Evolutionary conservation across 1,284 basidiomycete genomes (phyloP).

Genomic region (Athelia psychrophila): DNA sequence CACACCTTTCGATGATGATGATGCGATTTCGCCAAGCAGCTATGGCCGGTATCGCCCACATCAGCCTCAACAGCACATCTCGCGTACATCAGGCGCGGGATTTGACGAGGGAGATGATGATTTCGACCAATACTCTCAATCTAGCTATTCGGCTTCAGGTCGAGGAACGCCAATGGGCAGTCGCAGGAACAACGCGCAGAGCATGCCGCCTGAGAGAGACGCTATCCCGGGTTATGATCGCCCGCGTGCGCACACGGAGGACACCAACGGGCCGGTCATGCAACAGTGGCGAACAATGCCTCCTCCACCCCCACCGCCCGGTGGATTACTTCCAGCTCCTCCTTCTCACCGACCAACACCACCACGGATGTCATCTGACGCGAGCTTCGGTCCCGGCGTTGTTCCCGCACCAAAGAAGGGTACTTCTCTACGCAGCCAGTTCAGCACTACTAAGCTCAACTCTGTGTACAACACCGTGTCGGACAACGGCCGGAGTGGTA

Average conservation of each 20-base stretch:
- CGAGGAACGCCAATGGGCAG: constrained; percentile 65
- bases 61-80: not conserved
- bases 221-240: constrained; percentile 44
- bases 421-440: constrained; percentile 63
- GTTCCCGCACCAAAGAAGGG: constrained; percentile 39
- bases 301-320: constrained; percentile 22
- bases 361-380: constrained; percentile 49
- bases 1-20: constrained; percentile 21
- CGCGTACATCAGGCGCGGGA: constrained; percentile 35
- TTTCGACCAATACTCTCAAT: constrained; percentile 65
- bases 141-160: constrained; percentile 53
- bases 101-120: constrained; percentile 74
- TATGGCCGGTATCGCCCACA: constrained; percentile 59
- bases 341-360: constrained; percentile 36
- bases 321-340: constrained; percentile 14
- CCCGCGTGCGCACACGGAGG: constrained; percentile 72
- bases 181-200: constrained; percentile 54
- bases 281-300: constrained; percentile 57
- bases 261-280: constrained; percentile 62
- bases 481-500: constrained; percentile 17
- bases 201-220: constrained; percentile 57
- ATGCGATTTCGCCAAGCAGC: constrained; percentile 31
- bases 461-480: constrained; percentile 45
- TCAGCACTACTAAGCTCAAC: constrained; percentile 64
- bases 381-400: constrained; percentile 42